Base-by-base conservation (phyloP, 2,329 filamentous ascomycete genomes). In the Alternaria conjuncta region DNA sequence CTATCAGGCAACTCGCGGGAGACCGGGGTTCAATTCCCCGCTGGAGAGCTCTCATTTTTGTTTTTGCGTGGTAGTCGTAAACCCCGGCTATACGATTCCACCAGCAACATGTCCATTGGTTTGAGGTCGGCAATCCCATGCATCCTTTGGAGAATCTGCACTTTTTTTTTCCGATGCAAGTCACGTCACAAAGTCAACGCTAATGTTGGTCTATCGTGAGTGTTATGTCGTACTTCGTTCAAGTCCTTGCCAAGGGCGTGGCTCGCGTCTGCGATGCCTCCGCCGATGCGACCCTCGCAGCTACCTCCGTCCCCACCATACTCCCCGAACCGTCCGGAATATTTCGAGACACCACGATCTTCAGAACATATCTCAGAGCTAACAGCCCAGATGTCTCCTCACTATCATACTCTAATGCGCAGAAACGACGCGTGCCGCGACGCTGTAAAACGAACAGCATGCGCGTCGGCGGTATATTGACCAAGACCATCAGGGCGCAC, bases 21-120 rank as follows among this genome's bases (percentile, higher is more conserved):
- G 66, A 45, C 64, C 64, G 43, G 64, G 51, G 64, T 67, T 64
- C 64, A 54, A 66, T 63, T 66, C 64, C 50, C 64, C 44, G 64
- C 56, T 55, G 47, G 64, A 64, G 64, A 66, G 64, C 36, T 41
- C 15, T 41, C 36, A 21, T 30, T 18, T 6, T 21, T 32, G 15
- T 55, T 56, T 59, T 50, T 62, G 20, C 32, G 5, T 26, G 25
- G 9, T 13, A 4, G 20, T 11, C 21, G 18, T 7, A 46, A 2
- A 41, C 32, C 32, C 15, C 4, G 10, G 32, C 32, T 5, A 10
- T 41, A 13, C 23, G n/a, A 57, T 47, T 6, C n/a, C 9, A 18
- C n/a, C 2, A 1, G 36, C 36, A 11, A 9, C 9, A 18, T 41
- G 36, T 18, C 15, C 4, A n/a, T 10, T 41, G 2, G 32, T 41